Conservation (phyloP, 2,329 filamentous ascomycete species). For the Talaromyces sp. region DNA sequence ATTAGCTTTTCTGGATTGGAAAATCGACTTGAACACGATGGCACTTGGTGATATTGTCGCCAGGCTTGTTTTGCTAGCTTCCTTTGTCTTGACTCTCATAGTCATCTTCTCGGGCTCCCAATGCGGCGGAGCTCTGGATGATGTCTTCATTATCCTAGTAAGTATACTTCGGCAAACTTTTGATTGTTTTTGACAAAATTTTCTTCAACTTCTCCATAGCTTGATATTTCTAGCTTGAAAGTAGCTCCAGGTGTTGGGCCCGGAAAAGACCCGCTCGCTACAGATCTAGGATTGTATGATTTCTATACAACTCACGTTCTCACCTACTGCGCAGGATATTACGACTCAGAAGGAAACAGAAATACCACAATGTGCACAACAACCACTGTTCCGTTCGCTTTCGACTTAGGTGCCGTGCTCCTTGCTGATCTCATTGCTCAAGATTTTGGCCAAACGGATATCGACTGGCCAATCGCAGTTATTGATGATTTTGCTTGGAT, state of each 20-base stretch:
- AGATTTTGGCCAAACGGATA: not conserved
- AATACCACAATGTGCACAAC: conserved; percentile 2
- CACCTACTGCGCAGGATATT: conserved; percentile 7
- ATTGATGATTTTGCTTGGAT: conserved; percentile 4
- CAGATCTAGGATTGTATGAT: conserved; percentile 3
- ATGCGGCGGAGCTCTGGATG: not conserved
- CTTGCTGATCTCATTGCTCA: not conserved
- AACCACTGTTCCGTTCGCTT: conserved; percentile 2
- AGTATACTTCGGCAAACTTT: not conserved
- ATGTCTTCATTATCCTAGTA: conserved; percentile 4
- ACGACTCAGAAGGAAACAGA: not conserved
- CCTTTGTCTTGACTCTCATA: conserved; percentile 1
- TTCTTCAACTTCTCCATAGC: not conserved
- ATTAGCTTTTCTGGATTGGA: too few species aligned
- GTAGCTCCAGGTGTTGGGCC: not conserved
- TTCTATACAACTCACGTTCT: conserved; percentile 4
- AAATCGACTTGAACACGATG: not conserved
- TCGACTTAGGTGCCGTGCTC: not conserved
- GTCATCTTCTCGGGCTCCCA: conserved; percentile 5
- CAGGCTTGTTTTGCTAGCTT: not conserved
- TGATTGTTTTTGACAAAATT: not conserved
- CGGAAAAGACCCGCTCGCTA: not conserved
- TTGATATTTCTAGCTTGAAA: conserved; percentile 1
- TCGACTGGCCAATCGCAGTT: conserved; percentile 1
- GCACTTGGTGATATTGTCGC: not conserved